Base-by-base conservation (phyloP, 2,329 filamentous ascomycete genomes). In the Ascosphaera apis region DNA sequence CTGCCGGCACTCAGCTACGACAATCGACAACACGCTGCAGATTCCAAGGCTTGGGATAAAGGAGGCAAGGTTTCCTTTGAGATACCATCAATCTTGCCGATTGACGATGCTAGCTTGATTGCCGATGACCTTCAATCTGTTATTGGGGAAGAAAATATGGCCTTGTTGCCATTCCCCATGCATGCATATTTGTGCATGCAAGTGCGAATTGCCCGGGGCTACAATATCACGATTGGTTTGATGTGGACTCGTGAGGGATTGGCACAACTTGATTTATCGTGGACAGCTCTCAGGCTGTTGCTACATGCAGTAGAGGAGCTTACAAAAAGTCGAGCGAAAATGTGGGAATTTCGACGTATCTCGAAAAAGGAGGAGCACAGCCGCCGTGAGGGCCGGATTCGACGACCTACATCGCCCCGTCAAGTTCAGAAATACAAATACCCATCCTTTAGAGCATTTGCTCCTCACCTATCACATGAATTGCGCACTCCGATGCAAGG, bases 401-500 rank as follows among this genome's bases (percentile, higher is more conserved):
- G 31, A 9, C 31, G 31, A n/a, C 13, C 15, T 17, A 4, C 31
- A n/a, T 11, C 31, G 3, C 31, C 15, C 4, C 31, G 15, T 21
- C 12, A 21, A 18, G 15, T 18, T 12, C 31, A 15, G 5, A 4
- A 57, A 76, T 18, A 43, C 70, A 18, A 58, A 55, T 67, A 25
- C 61, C 69, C 32, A 41, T 75, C 72, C 2, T 56, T 80, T 13
- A 74, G 76, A 46, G 73, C 75, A 0, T 79, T 76, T 47, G 75
- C 75, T n/a, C 65, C 72, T 41, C 77, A 70, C 46, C 53, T 80
- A 21, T 80, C 75, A 0, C 75, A 80, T 44, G 75, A 80, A 48
- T 52, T 80, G 33, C 61, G 75, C 41, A 80, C 75, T 3, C 75
- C 75, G 1, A 78, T 80, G 73, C 75, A 80, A 51, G 75, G 75